phyloP scores from a whole-genome alignment of 495 filamentous ascomycete species.

The Penicillium simplicissimum region DNA sequence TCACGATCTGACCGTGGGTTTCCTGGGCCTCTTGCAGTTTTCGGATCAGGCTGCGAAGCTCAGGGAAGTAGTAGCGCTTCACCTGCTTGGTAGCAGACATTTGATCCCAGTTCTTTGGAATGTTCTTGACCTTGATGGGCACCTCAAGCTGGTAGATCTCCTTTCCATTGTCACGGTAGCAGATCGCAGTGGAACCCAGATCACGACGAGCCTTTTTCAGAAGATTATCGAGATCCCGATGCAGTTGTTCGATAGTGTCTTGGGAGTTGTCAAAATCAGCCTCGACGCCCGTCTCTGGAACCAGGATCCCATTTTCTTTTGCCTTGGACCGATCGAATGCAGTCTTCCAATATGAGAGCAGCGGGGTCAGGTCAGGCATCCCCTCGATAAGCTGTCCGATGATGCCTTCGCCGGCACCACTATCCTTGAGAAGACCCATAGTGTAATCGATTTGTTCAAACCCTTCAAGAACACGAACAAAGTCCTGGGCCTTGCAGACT shows the following conservation, averaged over 20 bases:
- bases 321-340: constrained; percentile 88
- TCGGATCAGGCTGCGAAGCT: constrained; percentile 77
- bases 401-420: constrained; percentile 72
- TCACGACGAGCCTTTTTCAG: constrained; percentile 70
- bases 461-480: constrained; percentile 90
- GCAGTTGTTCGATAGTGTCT: constrained; percentile 68
- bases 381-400: constrained; percentile 77
- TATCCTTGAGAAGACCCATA: constrained; percentile 70
- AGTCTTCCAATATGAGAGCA: constrained; percentile 84
- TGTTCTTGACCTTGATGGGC: constrained; percentile 75
- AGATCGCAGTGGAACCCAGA: constrained; percentile 67
- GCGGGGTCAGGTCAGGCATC: constrained; percentile 79
- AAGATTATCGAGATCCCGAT: constrained; percentile 67
- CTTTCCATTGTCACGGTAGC: constrained; percentile 88
- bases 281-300: constrained; percentile 88
- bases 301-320: constrained; percentile 70
- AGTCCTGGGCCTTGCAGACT: constrained; percentile 83
- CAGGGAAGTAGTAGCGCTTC: constrained; percentile 92
- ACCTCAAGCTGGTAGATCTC: constrained; percentile 97
- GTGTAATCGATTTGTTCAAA: constrained; percentile 97
- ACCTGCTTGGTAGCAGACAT: constrained; percentile 91
- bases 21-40: constrained; percentile 92
- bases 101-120: constrained; percentile 88
- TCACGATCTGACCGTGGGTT: constrained; percentile 88
- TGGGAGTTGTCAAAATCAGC: constrained; percentile 90